These are phyloP conservation scores for Saccharum spontaneum DNA, from an alignment of 176 grass and related monocot genomes.

Conservation along the genomic window DNA sequence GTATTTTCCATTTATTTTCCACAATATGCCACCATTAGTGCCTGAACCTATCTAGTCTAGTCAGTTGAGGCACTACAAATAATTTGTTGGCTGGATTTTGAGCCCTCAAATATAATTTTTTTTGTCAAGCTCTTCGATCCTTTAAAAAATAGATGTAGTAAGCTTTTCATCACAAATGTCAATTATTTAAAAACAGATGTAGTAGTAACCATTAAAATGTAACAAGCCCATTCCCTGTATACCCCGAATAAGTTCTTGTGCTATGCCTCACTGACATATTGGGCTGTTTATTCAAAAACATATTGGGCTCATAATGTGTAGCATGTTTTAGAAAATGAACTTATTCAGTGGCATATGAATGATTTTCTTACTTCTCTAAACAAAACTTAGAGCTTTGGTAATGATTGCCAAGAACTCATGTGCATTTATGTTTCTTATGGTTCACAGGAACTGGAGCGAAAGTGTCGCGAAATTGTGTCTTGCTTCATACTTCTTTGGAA, in stretches of 20 bases:
- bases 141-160: not conserved
- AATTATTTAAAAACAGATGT: constrained; percentile 2
- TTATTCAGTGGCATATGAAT: not conserved
- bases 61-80: not conserved
- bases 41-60: not conserved
- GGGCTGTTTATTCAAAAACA: not conserved
- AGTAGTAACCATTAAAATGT: not conserved
- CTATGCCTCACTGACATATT: not conserved
- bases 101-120: not conserved
- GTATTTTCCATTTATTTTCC: not conserved
- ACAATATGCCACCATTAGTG: not conserved
- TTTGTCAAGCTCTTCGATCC: not conserved
- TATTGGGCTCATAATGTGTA: not conserved
- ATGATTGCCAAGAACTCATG: not conserved
- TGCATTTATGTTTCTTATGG: constrained; percentile 21
- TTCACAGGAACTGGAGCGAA: constrained; percentile 75
- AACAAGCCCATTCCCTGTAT: not conserved
- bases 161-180: not conserved
- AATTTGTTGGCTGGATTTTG: not conserved
- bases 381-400: constrained; percentile 10
- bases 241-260: not conserved
- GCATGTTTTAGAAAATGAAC: not conserved
- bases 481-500: constrained; percentile 73
- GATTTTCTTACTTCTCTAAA: not conserved
- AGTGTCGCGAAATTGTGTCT: constrained; percentile 60